Conservation (phyloP, 148 eudicot species). For the Polygonum maritimum region DNA sequence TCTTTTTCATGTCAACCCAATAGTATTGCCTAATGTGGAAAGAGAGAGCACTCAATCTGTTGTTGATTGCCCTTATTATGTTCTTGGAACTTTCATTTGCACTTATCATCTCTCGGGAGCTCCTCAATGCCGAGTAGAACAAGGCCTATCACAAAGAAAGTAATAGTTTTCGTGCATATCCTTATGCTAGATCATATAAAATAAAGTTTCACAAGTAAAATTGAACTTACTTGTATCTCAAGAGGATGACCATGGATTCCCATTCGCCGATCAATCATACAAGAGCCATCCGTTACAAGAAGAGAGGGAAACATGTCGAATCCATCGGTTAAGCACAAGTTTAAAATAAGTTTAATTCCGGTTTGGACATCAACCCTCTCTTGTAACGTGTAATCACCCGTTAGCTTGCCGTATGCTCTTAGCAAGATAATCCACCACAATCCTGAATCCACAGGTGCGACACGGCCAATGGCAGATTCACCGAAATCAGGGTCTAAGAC, state of each 20-base stretch:
- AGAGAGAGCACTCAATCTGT: slow-evolving; percentile 84
- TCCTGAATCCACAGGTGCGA: slow-evolving; percentile 99
- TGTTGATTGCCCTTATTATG: slow-evolving; percentile 60
- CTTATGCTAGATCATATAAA: background rate
- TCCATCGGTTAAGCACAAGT: slow-evolving; percentile 84
- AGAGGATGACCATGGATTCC: slow-evolving; percentile 98
- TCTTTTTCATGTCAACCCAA: slow-evolving; percentile 89
- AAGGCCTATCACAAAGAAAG: slow-evolving; percentile 37
- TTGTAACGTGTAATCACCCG: slow-evolving; percentile 77
- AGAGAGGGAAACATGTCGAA: slow-evolving; percentile 98
- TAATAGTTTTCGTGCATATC: background rate
- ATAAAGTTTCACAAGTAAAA: background rate
- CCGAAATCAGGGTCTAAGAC: slow-evolving; percentile 77
- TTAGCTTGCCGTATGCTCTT: slow-evolving; percentile 84
- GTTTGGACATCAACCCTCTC: slow-evolving; percentile 95
- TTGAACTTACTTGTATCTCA: slow-evolving; percentile 75
- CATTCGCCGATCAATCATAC: slow-evolving; percentile 98
- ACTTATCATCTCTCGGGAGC: slow-evolving; percentile 75
- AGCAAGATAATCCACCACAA: slow-evolving; percentile 92
- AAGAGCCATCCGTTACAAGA: slow-evolving; percentile 93
- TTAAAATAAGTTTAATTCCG: slow-evolving; percentile 71
- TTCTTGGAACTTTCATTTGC: slow-evolving; percentile 67
- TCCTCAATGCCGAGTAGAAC: slow-evolving; percentile 78
- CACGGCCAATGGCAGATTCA: slow-evolving; percentile 57
- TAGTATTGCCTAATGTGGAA: slow-evolving; percentile 93